phyloP scores from a whole-genome alignment of 2,329 filamentous ascomycete species.

The Penicillium polonicum region DNA sequence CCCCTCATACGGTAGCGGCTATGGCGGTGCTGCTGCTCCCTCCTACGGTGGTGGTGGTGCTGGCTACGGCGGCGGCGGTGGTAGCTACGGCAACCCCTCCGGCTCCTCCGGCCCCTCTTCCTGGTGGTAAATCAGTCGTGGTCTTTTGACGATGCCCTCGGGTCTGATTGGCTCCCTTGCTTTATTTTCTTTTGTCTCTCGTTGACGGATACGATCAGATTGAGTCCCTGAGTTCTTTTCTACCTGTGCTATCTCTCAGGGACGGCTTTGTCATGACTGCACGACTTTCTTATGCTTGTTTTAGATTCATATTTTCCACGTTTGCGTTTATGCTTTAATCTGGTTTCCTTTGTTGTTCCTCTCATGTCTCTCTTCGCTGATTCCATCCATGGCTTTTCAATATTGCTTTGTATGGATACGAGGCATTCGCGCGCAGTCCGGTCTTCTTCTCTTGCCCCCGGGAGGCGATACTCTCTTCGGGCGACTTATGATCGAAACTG shows the following conservation, averaged over 20 bases:
- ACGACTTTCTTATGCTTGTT: constrained; percentile 39
- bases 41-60: constrained; percentile 30
- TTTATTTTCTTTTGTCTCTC: constrained; percentile 35
- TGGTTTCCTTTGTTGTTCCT: constrained; percentile 21
- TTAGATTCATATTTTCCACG: constrained; percentile 23
- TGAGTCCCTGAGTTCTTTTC: constrained; percentile 34
- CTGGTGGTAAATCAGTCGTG: constrained; percentile 51
- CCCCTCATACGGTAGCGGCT: constrained; percentile 31
- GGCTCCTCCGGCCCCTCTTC: constrained; percentile 51
- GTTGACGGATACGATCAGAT: constrained; percentile 43
- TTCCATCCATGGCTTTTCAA: constrained; percentile 29
- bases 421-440: constrained; percentile 42
- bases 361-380: constrained; percentile 15
- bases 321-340: constrained; percentile 14
- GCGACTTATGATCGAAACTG: constrained; percentile 40
- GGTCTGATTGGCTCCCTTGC: constrained; percentile 39
- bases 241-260: constrained; percentile 32
- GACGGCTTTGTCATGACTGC: constrained; percentile 48
- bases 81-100: constrained; percentile 50
- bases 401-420: constrained; percentile 38
- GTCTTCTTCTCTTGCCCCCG: constrained; percentile 33
- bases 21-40: constrained; percentile 29
- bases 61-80: constrained; percentile 40
- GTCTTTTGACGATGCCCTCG: constrained; percentile 42
- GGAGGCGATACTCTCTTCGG: constrained; percentile 24